Percentiles rank a stretch among this genome's conserved stretches.
Conservation (phyloP, 2,329 filamentous ascomycete genomes). For the Dactylellina parvicollis region DNA sequence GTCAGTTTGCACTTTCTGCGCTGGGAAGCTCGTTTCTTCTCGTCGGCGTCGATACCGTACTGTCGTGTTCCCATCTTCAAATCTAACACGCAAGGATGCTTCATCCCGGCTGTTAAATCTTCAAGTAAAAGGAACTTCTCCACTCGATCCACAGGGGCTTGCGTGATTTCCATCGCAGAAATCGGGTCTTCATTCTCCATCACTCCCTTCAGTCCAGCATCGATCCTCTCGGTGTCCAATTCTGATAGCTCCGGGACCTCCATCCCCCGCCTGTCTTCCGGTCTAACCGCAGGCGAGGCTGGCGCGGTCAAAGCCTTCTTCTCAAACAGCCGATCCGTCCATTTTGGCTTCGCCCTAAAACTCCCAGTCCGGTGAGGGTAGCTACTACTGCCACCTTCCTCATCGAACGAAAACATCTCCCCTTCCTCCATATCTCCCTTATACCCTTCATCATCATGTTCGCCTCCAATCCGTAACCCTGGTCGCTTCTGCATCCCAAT, state of each 20-base stretch:
- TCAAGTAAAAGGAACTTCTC: slow-evolving; percentile 94
- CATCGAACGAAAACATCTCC: slow-evolving; percentile 48
- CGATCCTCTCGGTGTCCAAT: slow-evolving; percentile 53
- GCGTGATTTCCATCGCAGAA: slow-evolving; percentile 1
- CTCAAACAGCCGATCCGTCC: slow-evolving; percentile 46
- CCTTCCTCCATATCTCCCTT: slow-evolving; percentile 51
- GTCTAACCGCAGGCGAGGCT: slow-evolving; percentile 29
- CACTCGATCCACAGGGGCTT: slow-evolving; percentile 70
- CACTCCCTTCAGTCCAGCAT: slow-evolving; percentile 59
- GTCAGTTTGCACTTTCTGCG: slow-evolving; percentile 90
- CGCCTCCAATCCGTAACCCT: slow-evolving; percentile 19
- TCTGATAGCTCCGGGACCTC: slow-evolving; percentile 27
- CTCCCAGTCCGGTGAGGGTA: slow-evolving; percentile 20
- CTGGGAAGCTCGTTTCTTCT: slow-evolving; percentile 93
- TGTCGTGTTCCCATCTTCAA: slow-evolving; percentile 98
- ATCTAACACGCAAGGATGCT: slow-evolving; percentile 93
- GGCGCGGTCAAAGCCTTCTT: slow-evolving; percentile 45
- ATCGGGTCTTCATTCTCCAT: slow-evolving; percentile 55
- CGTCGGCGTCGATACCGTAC: slow-evolving; percentile 88
- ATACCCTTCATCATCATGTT: slow-evolving; percentile 45
- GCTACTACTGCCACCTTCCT: slow-evolving; percentile 1
- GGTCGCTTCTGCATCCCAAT: too few species aligned
- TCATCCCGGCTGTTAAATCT: slow-evolving; percentile 96
- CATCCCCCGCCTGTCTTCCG: slow-evolving; percentile 1
- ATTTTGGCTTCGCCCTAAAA: slow-evolving; percentile 40